A percentile compares a stretch with the other conserved stretches of the same genome.
phyloP scores from a whole-genome alignment of 306 rosid species.

The Acacia confusa region DNA sequence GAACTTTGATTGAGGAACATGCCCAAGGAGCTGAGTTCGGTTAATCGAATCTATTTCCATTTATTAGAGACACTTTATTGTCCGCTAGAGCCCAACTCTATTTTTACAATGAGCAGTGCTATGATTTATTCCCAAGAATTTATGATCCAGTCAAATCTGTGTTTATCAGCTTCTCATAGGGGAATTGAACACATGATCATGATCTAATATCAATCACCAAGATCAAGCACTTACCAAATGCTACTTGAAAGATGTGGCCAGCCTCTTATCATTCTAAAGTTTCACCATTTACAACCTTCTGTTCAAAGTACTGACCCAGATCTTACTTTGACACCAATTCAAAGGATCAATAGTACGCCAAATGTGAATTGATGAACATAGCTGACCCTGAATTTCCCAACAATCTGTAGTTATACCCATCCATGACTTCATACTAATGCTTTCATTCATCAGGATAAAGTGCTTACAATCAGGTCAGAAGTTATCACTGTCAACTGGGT shows the following conservation, averaged over 20 bases:
- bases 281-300: neutral
- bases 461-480: neutral
- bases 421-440: neutral
- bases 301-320: neutral
- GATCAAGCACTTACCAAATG: neutral
- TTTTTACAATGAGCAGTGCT: neutral
- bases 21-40: neutral
- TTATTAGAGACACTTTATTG: neutral
- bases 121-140: neutral
- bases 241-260: neutral
- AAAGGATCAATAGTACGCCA: neutral
- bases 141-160: neutral
- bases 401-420: neutral
- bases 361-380: neutral
- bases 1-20: constrained; percentile 4
- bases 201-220: neutral
- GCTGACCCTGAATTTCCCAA: neutral
- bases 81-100: neutral
- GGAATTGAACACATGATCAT: neutral
- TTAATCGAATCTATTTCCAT: neutral
- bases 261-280: neutral
- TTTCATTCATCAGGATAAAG: neutral
- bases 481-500: neutral
- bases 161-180: neutral
- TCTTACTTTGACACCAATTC: neutral